Base-by-base conservation (phyloP, 805 yeast genomes). In the Wickerhamomyces strasburgensis region DNA sequence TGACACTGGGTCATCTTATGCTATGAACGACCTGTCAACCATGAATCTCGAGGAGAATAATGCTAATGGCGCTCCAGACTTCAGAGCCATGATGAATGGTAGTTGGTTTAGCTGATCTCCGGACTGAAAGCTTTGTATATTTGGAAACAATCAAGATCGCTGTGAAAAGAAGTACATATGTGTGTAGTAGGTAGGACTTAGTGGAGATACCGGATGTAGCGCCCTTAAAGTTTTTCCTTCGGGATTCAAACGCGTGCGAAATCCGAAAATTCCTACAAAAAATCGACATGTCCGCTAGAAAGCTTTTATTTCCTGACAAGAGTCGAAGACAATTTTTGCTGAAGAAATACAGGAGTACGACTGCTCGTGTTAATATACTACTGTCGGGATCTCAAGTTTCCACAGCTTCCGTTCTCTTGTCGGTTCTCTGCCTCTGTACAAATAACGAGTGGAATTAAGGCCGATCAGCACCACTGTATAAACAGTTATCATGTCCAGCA, bases 101-200 rank as follows among this genome's bases (percentile, higher is more conserved):
- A 45, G 42, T n/a, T 53, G 58, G 58, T 52, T 52, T 30, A 43
- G 32, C 31, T 49, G 34, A 29, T 9, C n/a, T n/a, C n/a, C 5
- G 6, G 17, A 19, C 18, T 30, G 19, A 18, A 5, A 21, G n/a
- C n/a, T n/a, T n/a, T n/a, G 11, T 8, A 21, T 21, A 21, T 11
- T 21, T 21, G 10, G 11, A 21, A 21, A 8, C 25, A 21, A 21
- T 8, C 7, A 8, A 21, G 25, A 21, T 21, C 11, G 25, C 11
- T 8, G 25, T 21, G 25, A 21, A 11, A 21, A 21, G 11, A n/a
- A n/a, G n/a, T n/a, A n/a, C n/a, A n/a, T n/a, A n/a, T n/a, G n/a
- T n/a, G n/a, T n/a, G n/a, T n/a, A n/a, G n/a, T n/a, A n/a, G n/a
- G n/a, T 11, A 7, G 25, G 25, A 21, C 7, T 21, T 21, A 8